These are phyloP conservation scores for Ceratobasidium papillatum DNA, from an alignment of 1,284 basidiomycete genomes.

Conservation along the genomic window DNA sequence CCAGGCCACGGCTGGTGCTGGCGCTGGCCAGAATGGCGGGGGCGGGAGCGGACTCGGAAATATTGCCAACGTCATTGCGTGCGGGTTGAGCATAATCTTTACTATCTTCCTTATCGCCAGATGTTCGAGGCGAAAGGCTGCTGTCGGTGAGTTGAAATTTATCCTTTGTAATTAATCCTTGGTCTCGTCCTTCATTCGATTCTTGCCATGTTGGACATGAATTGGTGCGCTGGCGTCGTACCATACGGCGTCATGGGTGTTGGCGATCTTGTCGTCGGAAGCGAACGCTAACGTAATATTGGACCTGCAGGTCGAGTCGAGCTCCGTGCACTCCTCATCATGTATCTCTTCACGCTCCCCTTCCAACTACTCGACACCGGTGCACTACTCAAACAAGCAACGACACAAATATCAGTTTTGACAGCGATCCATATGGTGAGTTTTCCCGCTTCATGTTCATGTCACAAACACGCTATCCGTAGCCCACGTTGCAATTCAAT, in stretches of 20 bases:
- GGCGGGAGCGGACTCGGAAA: constrained; percentile 66
- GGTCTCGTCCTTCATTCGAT: background rate
- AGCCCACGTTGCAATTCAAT: constrained; percentile 6
- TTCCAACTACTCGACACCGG: constrained; percentile 83
- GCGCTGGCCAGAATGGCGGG: constrained; percentile 45
- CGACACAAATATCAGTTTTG: constrained; percentile 69
- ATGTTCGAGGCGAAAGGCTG: constrained; percentile 60
- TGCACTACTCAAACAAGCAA: constrained; percentile 77
- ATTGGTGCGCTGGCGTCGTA: background rate
- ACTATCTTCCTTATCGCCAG: constrained; percentile 60
- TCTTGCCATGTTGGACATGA: background rate
- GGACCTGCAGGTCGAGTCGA: constrained; percentile 67
- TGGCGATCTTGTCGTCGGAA: background rate
- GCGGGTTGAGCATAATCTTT: constrained; percentile 66
- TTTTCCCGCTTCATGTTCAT: constrained; percentile 48
- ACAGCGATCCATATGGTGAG: constrained; percentile 71
- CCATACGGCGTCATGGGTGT: background rate
- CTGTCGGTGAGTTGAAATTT: constrained; percentile 53
- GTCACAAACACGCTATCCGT: background rate
- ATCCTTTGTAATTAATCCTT: background rate
- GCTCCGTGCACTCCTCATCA: constrained; percentile 66
- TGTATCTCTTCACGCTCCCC: constrained; percentile 76
- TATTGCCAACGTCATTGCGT: constrained; percentile 76
- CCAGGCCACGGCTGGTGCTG: constrained; percentile 46
- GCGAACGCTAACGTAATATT: constrained; percentile 11